A percentile compares a stretch with the other conserved stretches of the same genome.
Evolutionary conservation across 2,329 filamentous ascomycete genomes (phyloP).

Genomic region (Aspergillus japonicus): DNA sequence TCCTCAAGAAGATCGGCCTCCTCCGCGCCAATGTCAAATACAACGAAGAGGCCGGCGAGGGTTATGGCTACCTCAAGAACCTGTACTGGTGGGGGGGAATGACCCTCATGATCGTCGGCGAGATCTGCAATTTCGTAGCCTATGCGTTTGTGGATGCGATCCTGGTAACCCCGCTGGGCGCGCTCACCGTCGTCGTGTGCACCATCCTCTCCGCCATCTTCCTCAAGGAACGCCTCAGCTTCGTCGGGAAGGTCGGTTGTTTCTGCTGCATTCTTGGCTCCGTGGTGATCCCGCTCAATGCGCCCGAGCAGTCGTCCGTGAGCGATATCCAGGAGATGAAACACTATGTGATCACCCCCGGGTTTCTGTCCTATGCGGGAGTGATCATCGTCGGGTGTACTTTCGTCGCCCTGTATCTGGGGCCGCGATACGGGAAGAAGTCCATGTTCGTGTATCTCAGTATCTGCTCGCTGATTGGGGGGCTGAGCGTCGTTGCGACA

Average conservation of each 20-base stretch:
- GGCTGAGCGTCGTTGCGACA: conserved; percentile 89
- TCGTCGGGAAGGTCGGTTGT: conserved; percentile 94
- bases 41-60: conserved; percentile 90
- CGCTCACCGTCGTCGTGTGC: conserved; percentile 87
- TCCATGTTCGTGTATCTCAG: conserved; percentile 97
- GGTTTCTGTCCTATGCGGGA: conserved; percentile 81
- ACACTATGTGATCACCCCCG: conserved; percentile 77
- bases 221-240: conserved; percentile 89
- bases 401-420: conserved; percentile 75
- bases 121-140: conserved; percentile 95
- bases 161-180: conserved; percentile 86
- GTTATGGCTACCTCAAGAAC: conserved; percentile 96
- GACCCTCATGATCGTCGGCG: conserved; percentile 93
- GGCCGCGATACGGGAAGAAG: conserved; percentile 87
- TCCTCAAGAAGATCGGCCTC: conserved; percentile 89
- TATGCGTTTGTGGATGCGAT: conserved; percentile 98
- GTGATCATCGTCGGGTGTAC: conserved; percentile 72
- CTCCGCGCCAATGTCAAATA: conserved; percentile 94
- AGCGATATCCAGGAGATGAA: conserved; percentile 90
- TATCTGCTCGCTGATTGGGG: conserved; percentile 93
- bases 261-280: conserved; percentile 93
- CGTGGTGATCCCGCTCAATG: conserved; percentile 91
- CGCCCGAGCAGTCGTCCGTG: conserved; percentile 80
- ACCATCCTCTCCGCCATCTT: conserved; percentile 91
- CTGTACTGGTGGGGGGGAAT: conserved; percentile 93